These are phyloP conservation scores for Pythium scleroteichum DNA, from an alignment of 352 stramenopile genomes.

Conservation along the genomic window DNA sequence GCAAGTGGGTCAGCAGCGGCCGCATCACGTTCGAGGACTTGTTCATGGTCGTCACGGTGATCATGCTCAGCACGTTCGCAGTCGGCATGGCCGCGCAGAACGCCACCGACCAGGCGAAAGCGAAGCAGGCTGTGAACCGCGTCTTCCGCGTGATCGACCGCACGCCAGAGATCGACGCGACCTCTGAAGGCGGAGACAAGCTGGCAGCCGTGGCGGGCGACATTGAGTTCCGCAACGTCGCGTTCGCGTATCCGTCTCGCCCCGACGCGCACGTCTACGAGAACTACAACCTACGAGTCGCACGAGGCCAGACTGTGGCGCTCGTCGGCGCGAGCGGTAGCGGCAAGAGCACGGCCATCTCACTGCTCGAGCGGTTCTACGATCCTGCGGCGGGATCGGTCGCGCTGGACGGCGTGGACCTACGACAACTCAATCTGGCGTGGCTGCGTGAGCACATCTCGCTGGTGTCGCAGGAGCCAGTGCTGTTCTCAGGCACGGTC, in stretches of 20 bases:
- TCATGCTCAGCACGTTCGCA: constrained; percentile 33
- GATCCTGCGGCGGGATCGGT: constrained; percentile 48
- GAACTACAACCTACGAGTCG: constrained; percentile 57
- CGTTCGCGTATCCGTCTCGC: constrained; percentile 55
- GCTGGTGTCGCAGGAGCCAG: constrained; percentile 66
- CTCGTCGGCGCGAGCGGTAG: constrained; percentile 77
- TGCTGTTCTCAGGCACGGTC: constrained; percentile 42
- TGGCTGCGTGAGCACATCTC: constrained; percentile 42
- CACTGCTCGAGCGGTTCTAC: constrained; percentile 76
- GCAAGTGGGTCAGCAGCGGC: constrained; percentile 29
- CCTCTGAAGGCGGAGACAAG: constrained; percentile 13
- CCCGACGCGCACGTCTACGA: constrained; percentile 57
- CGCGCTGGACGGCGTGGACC: constrained; percentile 51
- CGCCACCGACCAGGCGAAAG: constrained; percentile 31
- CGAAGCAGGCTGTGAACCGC: constrained; percentile 24
- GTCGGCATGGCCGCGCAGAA: constrained; percentile 29
- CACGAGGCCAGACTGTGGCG: constrained; percentile 66
- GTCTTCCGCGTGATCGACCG: constrained; percentile 41
- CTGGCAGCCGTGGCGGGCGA: constrained; percentile 24
- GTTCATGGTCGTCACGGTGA: constrained; percentile 40
- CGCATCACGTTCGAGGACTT: constrained; percentile 38
- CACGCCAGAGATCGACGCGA: constrained; percentile 31
- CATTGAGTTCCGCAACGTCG: constrained; percentile 45
- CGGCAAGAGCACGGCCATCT: constrained; percentile 77
- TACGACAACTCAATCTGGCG: constrained; percentile 47